Evolutionary conservation across 2,329 filamentous ascomycete species (phyloP).

Genomic region (Hortaea werneckii): DNA sequence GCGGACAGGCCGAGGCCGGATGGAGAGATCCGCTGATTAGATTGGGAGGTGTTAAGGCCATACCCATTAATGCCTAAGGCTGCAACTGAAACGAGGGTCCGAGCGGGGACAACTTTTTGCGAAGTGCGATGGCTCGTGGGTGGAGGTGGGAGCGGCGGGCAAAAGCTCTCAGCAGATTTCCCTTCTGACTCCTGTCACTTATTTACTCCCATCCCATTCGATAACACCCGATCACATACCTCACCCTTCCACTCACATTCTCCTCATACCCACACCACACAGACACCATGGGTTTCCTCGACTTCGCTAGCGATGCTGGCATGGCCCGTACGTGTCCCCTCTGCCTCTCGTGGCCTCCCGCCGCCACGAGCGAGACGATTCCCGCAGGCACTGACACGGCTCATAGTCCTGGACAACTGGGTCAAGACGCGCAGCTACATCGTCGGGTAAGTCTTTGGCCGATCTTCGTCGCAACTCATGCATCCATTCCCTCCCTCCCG

Average conservation of each 20-base stretch:
- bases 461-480: conserved; percentile 3
- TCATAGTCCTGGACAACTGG: conserved; percentile 59
- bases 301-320: conserved; percentile 57
- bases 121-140: too few relatives aligned
- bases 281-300: conserved; percentile 58
- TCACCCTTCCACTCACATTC: not conserved
- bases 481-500: conserved; percentile 9
- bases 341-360: too few relatives aligned
- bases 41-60: too few relatives aligned
- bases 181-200: too few relatives aligned
- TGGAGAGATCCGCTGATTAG: too few relatives aligned
- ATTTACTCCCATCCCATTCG: too few relatives aligned
- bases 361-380: not conserved
- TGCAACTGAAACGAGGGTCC: too few relatives aligned
- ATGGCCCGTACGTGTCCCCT: conserved; percentile 42
- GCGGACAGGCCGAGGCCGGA: not conserved
- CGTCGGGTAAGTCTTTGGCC: conserved; percentile 57
- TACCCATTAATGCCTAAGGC: too few relatives aligned
- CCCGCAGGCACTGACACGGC: not conserved
- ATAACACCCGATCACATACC: not conserved
- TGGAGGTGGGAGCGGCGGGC: too few relatives aligned
- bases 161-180: too few relatives aligned
- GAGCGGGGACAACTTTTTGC: too few relatives aligned
- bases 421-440: conserved; percentile 70
- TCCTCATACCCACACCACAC: not conserved